Evolutionary conservation across 148 eudicot genomes (phyloP), one percentile per base, ranked within the genome.

Genomic region (Rhododendron simsii): DNA sequence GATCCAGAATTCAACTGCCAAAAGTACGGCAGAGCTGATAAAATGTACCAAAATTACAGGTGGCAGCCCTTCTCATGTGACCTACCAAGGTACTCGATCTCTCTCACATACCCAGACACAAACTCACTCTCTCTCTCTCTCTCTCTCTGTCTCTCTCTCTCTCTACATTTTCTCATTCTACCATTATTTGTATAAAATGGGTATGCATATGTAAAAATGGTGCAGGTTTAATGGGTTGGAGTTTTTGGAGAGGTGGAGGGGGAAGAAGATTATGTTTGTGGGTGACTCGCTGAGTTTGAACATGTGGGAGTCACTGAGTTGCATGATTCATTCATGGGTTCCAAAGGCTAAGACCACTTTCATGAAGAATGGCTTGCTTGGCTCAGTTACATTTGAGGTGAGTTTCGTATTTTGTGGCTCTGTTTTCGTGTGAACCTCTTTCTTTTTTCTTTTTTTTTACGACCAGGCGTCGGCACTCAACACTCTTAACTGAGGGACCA

Each of bases 231-330:
- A 94, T 92, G 99, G 95, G 89, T 13, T 91, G 86, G 47, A 88
- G 51, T 95, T 96, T 85, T 82, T 96, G 92, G 89, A 89, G 89
- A 92, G 91, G 85, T 92, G 92, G 92, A 92, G 91, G 82, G 96
- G 99, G 73, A 95, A 96, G 91, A 94, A 90, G 91, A 93, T 94
- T 15, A 96, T 94, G 98, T 96, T 96, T 87, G 98, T 96, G 69
- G 98, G 98, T 21, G 98, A 96, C 86, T 96, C 98, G 26, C 55
- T 94, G 89, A 93, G 94, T 88, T 86, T 90, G 87, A 96, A 96
- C 84, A 94, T 93, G 88, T 96, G 95, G 95, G 89, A 93, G 41
- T 96, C 99, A 0, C 18, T 96, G 85, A 90, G 89, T 74, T 96
- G 99, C 84, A 89, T 96, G 95, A 87, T 96, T 16, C 95, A 96